These are phyloP conservation scores for Coniochaeta sp. DNA, from an alignment of 2,329 filamentous ascomycete species.

Conservation along the genomic window DNA sequence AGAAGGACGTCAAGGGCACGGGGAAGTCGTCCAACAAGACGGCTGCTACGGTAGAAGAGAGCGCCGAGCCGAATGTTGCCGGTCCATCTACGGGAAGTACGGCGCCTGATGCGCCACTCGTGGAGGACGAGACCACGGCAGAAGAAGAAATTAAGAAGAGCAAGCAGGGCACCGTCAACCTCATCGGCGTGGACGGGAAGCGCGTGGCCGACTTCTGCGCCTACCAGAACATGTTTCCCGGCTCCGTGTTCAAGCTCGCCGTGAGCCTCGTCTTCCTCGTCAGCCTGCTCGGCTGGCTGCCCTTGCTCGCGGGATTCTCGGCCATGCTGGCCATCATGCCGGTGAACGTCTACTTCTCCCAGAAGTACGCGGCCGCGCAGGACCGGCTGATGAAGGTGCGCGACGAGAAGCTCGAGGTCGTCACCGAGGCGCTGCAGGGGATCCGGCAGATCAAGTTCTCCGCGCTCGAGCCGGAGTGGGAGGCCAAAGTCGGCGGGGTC, in stretches of 20 bases:
- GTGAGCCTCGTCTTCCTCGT: constrained; percentile 61
- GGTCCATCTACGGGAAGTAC: constrained; percentile 12
- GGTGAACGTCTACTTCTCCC: constrained; percentile 61
- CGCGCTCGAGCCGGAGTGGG: constrained; percentile 68
- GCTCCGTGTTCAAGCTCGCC: constrained; percentile 54
- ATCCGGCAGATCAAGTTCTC: constrained; percentile 84
- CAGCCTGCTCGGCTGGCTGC: constrained; percentile 65
- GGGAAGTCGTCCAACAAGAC: constrained; percentile 37
- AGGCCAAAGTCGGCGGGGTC: constrained; percentile 58
- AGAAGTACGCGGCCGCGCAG: constrained; percentile 56
- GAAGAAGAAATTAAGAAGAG: constrained; percentile 34
- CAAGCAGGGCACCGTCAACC: constrained; percentile 68
- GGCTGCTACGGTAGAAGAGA: constrained; percentile 22
- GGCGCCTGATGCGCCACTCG: constrained; percentile 23
- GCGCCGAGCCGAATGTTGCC: constrained; percentile 19
- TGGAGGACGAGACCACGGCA: constrained; percentile 41
- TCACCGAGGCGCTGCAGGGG: constrained; percentile 70
- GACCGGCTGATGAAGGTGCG: constrained; percentile 67
- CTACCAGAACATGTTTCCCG: constrained; percentile 59
- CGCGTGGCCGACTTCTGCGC: constrained; percentile 63
- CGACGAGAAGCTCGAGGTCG: constrained; percentile 67
- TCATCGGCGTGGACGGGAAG: constrained; percentile 69
- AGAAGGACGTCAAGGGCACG: constrained; percentile 68
- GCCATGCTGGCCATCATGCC: constrained; percentile 60
- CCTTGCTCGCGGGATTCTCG: constrained; percentile 57